Evolutionary conservation across 441 rosid species (phyloP).

Genomic region (Gossypium trilobum): DNA sequence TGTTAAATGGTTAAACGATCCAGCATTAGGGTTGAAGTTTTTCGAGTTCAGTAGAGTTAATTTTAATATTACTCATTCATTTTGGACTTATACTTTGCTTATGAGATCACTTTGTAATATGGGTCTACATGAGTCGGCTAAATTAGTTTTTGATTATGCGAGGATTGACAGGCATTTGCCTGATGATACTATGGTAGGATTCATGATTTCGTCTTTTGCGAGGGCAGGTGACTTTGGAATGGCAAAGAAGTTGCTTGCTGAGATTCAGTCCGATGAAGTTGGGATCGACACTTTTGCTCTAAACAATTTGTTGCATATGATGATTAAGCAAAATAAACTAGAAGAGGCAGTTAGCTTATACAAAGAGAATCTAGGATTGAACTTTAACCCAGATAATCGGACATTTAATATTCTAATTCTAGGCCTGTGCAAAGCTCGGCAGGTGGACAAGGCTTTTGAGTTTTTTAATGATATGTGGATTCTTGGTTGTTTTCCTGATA

Average conservation of each 20-base stretch:
- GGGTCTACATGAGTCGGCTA: slow-evolving; percentile 44
- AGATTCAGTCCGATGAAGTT: slow-evolving; percentile 29
- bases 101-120: slow-evolving; percentile 54
- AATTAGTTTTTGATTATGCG: slow-evolving; percentile 44
- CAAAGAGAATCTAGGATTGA: slow-evolving; percentile 32
- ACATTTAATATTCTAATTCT: slow-evolving; percentile 62
- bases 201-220: slow-evolving; percentile 40
- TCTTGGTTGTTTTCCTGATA: slow-evolving; percentile 59
- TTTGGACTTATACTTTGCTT: slow-evolving; percentile 47
- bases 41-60: slow-evolving; percentile 49
- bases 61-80: slow-evolving; percentile 40
- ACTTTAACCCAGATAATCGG: slow-evolving; percentile 46
- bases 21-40: slow-evolving; percentile 52
- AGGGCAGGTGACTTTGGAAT: slow-evolving; percentile 34
- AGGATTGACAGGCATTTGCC: slow-evolving; percentile 54
- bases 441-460: slow-evolving; percentile 39
- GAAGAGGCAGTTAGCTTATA: slow-evolving; percentile 50
- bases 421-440: slow-evolving; percentile 49
- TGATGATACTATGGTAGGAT: slow-evolving; percentile 33
- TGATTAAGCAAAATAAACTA: slow-evolving; percentile 41
- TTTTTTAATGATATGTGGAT: slow-evolving; percentile 41
- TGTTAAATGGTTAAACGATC: slow-evolving; percentile 42
- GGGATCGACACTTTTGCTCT: slow-evolving; percentile 26
- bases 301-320: slow-evolving; percentile 42
- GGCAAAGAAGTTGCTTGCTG: slow-evolving; percentile 45